Evolutionary conservation across 2,329 filamentous ascomycete species (phyloP), one percentile per base, ranked within the genome.

Genomic region (Nothophoma quercina): DNA sequence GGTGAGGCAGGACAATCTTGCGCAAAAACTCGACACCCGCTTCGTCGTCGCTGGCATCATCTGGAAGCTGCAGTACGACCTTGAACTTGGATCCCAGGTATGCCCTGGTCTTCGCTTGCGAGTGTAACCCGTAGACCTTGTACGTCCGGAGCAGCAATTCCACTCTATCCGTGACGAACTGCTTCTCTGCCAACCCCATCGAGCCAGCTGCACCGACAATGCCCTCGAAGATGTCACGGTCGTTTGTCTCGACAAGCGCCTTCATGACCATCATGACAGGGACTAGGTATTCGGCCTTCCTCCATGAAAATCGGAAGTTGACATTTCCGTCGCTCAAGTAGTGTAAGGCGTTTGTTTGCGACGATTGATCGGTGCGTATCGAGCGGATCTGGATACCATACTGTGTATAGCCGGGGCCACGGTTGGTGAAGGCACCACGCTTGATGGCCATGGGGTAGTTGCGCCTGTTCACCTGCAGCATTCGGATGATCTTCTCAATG

Each of bases 231-330:
- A 99, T 95, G 71, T 97, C 93, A 51, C 91, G 86, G 70, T 99
- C 95, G 71, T 96, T 99, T 13, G 95, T 99, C 74, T 99, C 93
- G 2, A 95, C 85, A 41, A 99, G 80, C 1, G 95, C 93, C 79
- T 98, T 99, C 60, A 99, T 78, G 26, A 99, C 87, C 93, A 99
- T 98, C 83, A 97, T 88, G 56, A 92, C 90, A 1, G 95, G 95
- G 2, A 99, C 85, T n/a, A 99, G 85, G 69, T 91, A 99, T 75
- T 99, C 95, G 64, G 92, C 91, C 78, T 99, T 99, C 63, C 93
- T 85, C 93, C 93, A 99, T 6, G 93, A 97, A 76, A 99, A 99
- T 50, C 95, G 85, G 77, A 99, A 96, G 0, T 91, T 98, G 66
- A 98, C 88, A 74, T 97, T 98, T 60, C 95, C 95, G 72, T 99